Base-by-base conservation (phyloP, 116 monocot genomes). In the Thalassia testudinum region DNA sequence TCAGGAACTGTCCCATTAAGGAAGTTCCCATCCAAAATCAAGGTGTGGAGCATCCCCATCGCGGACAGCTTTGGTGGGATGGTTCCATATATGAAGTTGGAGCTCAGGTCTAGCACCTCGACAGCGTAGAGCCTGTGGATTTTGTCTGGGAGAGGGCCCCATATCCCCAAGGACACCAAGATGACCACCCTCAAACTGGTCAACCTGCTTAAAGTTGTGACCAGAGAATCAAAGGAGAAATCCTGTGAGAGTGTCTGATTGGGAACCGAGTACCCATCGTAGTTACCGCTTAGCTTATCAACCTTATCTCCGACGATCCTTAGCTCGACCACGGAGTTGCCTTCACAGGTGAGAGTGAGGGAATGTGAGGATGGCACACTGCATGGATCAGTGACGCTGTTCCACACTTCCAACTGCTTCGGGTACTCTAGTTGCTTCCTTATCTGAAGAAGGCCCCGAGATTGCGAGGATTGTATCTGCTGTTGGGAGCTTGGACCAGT, bases 51-150 rank as follows among this genome's bases (percentile, higher is more conserved):
- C 67, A 59, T 74, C 30, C 62, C 63, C 78, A 93, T 83, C 0
- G 54, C 65, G 17, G 87, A 83, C 45, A 93, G 54, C 68, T 76
- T 93, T 1, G 74, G 87, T 53, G 93, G 84, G 37, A 93, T 76
- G 6, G 75, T 45, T 21, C 93, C 87, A 54, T 78, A 81, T 1
- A 93, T 66, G 56, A 75, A 93, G 60, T 93, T 93, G n/a, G 84
- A 93, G 26, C 87, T 93, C 47, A 93, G 57, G 71, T 93, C 93
- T 19, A 93, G 93, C 43, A 87, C 82, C 68, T 93, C 76, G 25
- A 93, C 87, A 1, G 73, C 71, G 60, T 60, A 52, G 26, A 93
- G 53, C 21, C 93, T 66, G 52, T 83, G 83, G 52, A 93, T 87
- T 69, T 93, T 93, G 38, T 81, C 84, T 0, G 93, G 75, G 1